Conservation (phyloP, 2,329 filamentous ascomycete species). For the Trichoderma asperellum region DNA sequence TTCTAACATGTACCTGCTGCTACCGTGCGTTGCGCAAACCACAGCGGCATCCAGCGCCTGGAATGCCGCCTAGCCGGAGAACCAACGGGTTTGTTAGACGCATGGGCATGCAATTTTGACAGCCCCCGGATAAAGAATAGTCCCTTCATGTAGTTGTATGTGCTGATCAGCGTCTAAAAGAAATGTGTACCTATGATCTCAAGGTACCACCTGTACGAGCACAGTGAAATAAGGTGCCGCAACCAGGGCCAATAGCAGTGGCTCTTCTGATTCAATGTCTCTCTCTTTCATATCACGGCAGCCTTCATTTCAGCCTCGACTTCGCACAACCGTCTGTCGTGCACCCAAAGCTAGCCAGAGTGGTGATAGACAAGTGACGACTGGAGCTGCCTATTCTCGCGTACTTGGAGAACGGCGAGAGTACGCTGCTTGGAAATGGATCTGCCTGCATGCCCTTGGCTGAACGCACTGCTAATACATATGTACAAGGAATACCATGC, state of each 20-base stretch:
- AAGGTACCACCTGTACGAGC: neutral
- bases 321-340: neutral
- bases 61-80: neutral
- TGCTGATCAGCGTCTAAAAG: neutral
- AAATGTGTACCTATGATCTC: neutral
- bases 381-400: neutral
- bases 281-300: constrained; percentile 13
- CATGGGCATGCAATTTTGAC: neutral
- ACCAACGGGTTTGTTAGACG: neutral
- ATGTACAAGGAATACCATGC: neutral
- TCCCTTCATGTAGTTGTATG: neutral
- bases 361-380: neutral
- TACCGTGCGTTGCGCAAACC: neutral
- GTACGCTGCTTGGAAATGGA: neutral
- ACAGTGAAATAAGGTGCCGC: neutral
- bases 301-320: neutral
- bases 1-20: neutral
- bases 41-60: neutral
- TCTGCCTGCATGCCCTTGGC: constrained; percentile 2
- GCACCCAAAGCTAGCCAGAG: constrained; percentile 11
- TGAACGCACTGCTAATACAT: neutral
- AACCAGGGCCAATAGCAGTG: constrained; percentile 5
- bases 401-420: constrained; percentile 14
- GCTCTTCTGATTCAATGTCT: constrained; percentile 6
- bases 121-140: neutral